Percentiles rank a stretch among this genome's conserved stretches.
Evolutionary conservation across 2,329 filamentous ascomycete species (phyloP).

Genomic region (Diaporthe destruens): DNA sequence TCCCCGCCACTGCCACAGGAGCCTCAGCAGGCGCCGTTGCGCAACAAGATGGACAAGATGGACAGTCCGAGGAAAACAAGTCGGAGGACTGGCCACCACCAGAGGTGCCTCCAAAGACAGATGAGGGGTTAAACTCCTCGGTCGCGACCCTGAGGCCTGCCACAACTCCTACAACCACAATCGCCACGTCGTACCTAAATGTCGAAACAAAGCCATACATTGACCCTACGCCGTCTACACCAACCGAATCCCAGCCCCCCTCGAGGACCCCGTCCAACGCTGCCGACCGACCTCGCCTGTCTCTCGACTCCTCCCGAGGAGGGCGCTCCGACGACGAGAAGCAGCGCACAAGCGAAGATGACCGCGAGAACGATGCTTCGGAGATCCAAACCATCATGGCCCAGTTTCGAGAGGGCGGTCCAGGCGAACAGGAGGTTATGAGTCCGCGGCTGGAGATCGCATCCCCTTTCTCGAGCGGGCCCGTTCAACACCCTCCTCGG

Average conservation of each 20-base stretch:
- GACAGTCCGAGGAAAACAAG: neutral
- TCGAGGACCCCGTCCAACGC: constrained; percentile 71
- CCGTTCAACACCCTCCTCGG: constrained; percentile 80
- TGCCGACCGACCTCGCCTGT: constrained; percentile 60
- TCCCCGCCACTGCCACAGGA: neutral
- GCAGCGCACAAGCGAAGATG: constrained; percentile 69
- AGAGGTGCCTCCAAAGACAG: constrained; percentile 31
- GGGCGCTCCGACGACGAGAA: constrained; percentile 71
- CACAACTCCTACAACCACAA: constrained; percentile 53
- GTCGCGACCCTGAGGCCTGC: constrained; percentile 63
- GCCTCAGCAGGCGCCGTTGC: neutral
- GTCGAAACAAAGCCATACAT: constrained; percentile 64
- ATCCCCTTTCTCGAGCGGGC: constrained; percentile 75
- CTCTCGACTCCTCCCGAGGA: constrained; percentile 63
- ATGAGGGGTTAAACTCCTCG: constrained; percentile 57
- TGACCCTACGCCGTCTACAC: constrained; percentile 71
- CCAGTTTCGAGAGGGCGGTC: constrained; percentile 85
- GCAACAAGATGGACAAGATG: constrained; percentile 29
- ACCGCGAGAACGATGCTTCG: constrained; percentile 77
- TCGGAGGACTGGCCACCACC: constrained; percentile 21
- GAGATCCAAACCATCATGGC: constrained; percentile 99
- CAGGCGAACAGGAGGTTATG: constrained; percentile 87
- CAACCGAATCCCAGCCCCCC: constrained; percentile 65
- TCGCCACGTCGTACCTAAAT: constrained; percentile 58
- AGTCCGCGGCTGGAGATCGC: constrained; percentile 86